Percentiles rank a stretch among this genome's conserved stretches.
Evolutionary conservation across 129 eudicot species (phyloP).

Genomic region (Ambrosia artemisiifolia): DNA sequence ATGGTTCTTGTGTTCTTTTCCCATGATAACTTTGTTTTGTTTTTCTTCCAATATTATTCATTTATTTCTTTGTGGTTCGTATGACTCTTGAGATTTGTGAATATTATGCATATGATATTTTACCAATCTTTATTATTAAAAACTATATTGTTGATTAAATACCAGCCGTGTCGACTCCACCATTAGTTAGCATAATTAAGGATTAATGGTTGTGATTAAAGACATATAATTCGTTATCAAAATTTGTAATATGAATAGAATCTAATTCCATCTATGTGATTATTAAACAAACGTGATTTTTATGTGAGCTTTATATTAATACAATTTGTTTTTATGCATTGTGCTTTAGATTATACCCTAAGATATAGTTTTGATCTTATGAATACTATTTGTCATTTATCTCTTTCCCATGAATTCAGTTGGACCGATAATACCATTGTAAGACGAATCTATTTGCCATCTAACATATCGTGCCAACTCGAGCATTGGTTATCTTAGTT

Average conservation of each 20-base stretch:
- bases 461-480: too few relatives aligned
- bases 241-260: background rate
- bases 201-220: background rate
- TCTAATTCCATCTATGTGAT: too few relatives aligned
- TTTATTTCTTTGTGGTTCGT: background rate
- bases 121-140: background rate
- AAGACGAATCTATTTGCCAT: too few relatives aligned
- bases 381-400: too few relatives aligned
- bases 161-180: background rate
- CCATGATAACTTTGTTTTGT: background rate
- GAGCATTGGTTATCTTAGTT: too few relatives aligned
- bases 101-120: background rate
- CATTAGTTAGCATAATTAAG: background rate
- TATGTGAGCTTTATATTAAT: too few relatives aligned
- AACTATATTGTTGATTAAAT: background rate
- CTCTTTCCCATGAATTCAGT: too few relatives aligned
- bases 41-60: background rate
- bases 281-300: too few relatives aligned
- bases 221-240: background rate
- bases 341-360: too few relatives aligned
- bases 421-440: too few relatives aligned
- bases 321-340: too few relatives aligned
- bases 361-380: too few relatives aligned
- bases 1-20: background rate
- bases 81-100: background rate